A percentile compares a stretch with the other conserved stretches of the same genome.
phyloP scores from a whole-genome alignment of 2,329 filamentous ascomycete species.

The Alternaria sp. region DNA sequence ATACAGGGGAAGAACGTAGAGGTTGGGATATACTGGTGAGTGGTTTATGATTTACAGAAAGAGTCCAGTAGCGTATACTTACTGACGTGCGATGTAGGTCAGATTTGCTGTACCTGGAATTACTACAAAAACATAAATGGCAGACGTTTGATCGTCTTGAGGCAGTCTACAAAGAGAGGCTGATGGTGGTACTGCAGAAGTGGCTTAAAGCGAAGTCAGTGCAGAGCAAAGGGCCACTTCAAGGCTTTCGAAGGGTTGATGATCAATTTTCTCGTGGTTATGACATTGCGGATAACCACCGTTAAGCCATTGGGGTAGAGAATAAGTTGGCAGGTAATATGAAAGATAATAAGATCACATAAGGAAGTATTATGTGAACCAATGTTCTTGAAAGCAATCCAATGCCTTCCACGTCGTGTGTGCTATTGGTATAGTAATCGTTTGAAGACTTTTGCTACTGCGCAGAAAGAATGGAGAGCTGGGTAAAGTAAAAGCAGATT shows the following conservation, averaged over 20 bases:
- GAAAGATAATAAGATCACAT: neutral
- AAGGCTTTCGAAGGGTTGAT: neutral
- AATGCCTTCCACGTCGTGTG: fast-evolving
- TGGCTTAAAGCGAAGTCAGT: neutral
- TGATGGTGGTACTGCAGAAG: neutral
- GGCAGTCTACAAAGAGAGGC: neutral
- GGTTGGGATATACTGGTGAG: neutral
- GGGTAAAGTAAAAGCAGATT: no score
- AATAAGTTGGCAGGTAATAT: fast-evolving
- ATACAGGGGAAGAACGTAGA: neutral
- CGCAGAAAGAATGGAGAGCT: neutral
- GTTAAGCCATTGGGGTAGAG: neutral
- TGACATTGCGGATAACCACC: neutral
- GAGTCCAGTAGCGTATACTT: no score
- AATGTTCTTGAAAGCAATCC: neutral
- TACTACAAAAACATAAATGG: neutral
- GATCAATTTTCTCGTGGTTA: neutral
- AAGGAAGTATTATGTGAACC: neutral
- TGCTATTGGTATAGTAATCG: neutral
- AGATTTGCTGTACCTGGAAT: neutral
- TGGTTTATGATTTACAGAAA: neutral
- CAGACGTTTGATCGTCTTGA: neutral
- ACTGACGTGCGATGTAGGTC: neutral
- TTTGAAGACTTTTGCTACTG: neutral
- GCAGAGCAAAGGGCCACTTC: neutral